These are phyloP conservation scores for Jatropha multifida DNA, from an alignment of 441 rosid genomes.

Conservation along the genomic window DNA sequence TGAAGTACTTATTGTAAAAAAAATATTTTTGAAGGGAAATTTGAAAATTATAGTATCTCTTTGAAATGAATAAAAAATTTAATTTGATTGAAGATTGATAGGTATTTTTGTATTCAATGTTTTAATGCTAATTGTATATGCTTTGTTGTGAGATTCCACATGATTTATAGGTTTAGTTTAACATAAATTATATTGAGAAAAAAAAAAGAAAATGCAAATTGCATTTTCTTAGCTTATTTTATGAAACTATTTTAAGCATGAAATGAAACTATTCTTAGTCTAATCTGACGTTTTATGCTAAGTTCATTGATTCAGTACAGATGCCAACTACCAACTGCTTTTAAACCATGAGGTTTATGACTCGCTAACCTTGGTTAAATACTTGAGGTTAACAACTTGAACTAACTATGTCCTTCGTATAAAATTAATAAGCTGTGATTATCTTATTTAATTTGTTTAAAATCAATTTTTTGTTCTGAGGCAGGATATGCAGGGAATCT, in stretches of 20 bases:
- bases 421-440: no score
- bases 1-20: no score
- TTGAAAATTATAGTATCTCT: no score
- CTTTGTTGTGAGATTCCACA: slow-evolving; percentile 1
- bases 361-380: neutral
- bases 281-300: neutral
- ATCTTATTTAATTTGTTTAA: no score
- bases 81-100: no score
- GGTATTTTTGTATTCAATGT: neutral
- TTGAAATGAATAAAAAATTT: no score
- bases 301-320: neutral
- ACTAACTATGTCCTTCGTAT: no score
- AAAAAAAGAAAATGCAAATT: neutral
- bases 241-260: neutral
- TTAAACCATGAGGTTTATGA: neutral
- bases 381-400: no score
- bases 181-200: neutral
- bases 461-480: neutral
- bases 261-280: neutral
- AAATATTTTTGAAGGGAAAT: no score
- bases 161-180: neutral
- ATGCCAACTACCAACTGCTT: neutral
- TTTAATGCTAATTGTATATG: neutral
- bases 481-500: neutral
- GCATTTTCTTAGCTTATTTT: neutral